Conservation (phyloP, 768 basidiomycete species). For the Tulasnella calospora region DNA sequence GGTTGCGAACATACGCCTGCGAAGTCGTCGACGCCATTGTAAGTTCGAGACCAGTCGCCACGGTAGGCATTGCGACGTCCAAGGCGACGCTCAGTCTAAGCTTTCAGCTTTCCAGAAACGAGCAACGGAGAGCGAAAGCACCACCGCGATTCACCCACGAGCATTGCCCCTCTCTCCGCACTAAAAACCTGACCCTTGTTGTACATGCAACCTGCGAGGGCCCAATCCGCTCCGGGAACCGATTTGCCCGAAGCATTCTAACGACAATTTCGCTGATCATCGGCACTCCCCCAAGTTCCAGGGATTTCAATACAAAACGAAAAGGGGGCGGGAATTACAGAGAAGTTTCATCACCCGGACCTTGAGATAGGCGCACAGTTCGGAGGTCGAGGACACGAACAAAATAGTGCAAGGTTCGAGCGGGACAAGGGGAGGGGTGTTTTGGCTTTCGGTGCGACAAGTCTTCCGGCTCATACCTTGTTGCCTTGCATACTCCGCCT, state of each 20-base stretch:
- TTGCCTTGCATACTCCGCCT: background rate
- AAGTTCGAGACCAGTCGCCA: background rate
- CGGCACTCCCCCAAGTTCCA: background rate
- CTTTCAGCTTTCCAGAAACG: background rate
- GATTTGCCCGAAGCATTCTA: background rate
- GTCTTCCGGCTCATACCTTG: background rate
- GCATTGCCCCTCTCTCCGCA: background rate
- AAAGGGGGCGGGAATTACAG: background rate
- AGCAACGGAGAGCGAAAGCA: background rate
- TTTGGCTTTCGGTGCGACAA: background rate
- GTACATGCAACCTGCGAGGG: background rate
- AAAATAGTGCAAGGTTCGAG: background rate
- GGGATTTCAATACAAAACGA: background rate
- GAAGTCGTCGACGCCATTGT: background rate
- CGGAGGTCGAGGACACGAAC: background rate
- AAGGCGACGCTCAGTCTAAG: background rate
- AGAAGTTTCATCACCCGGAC: background rate
- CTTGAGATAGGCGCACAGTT: background rate
- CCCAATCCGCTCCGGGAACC: background rate
- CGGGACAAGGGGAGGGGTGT: background rate
- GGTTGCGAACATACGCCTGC: background rate
- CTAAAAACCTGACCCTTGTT: background rate
- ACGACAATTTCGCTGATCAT: background rate
- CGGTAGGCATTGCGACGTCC: background rate
- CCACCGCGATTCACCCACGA: background rate